These are phyloP conservation scores for Stygiomarasmius scandens DNA, from an alignment of 1,284 basidiomycete genomes.

Conservation along the genomic window DNA sequence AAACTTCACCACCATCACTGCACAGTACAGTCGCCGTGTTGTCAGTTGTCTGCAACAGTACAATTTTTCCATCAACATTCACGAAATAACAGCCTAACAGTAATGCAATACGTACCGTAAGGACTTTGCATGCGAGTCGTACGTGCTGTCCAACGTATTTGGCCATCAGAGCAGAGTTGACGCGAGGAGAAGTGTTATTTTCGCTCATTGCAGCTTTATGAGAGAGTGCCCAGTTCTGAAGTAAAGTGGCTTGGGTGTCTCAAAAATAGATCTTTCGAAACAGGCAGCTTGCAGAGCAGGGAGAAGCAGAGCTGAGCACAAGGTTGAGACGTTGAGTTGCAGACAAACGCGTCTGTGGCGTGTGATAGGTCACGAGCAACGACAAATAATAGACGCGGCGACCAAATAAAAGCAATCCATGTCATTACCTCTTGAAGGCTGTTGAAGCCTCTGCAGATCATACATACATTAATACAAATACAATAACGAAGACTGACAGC, in stretches of 20 bases:
- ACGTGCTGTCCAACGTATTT: constrained; percentile 63
- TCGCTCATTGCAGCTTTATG: background rate
- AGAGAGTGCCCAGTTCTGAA: background rate
- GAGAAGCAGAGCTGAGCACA: no score
- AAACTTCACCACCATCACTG: constrained; percentile 73
- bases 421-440: no score
- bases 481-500: no score
- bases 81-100: background rate
- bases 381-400: no score
- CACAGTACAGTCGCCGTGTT: constrained; percentile 66
- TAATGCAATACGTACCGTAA: constrained; percentile 50
- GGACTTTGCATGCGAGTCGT: constrained; percentile 72
- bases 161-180: constrained; percentile 65
- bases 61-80: constrained; percentile 4
- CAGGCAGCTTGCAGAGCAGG: no score
- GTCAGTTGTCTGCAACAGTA: constrained; percentile 48
- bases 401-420: no score
- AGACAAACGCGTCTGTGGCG: background rate
- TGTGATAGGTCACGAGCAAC: background rate
- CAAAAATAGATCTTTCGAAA: no score
- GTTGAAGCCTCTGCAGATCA: no score
- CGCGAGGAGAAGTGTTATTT: constrained; percentile 56
- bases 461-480: no score
- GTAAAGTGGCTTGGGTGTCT: background rate
- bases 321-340: background rate